Conservation (phyloP, 371 early-diverging fungal genomes). For the Mucor circinelloides region DNA sequence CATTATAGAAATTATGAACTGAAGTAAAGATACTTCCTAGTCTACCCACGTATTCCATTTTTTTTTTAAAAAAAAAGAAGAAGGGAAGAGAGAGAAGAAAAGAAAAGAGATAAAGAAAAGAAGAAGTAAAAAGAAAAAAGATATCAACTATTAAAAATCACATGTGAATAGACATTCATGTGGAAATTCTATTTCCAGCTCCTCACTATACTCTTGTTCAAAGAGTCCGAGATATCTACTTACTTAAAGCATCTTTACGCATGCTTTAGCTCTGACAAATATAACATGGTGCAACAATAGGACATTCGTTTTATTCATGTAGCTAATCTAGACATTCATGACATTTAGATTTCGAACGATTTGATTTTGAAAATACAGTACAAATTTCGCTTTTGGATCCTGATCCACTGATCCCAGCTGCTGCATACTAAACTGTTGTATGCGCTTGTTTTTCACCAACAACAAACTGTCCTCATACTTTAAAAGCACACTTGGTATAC, state of each 20-base stretch:
- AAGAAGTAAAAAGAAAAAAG: not conserved
- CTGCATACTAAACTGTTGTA: not conserved
- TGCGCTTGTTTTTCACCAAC: not conserved
- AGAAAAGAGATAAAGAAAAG: not conserved
- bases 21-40: constrained; percentile 60
- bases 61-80: not conserved
- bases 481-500: constrained; percentile 11
- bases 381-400: not conserved
- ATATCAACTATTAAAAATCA: not conserved
- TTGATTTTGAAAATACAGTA: not conserved
- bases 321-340: not conserved
- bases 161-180: not conserved
- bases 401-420: not conserved
- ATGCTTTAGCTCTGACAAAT: not conserved
- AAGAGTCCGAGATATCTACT: too few relatives aligned
- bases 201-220: not conserved
- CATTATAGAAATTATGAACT: constrained; percentile 92
- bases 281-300: not conserved
- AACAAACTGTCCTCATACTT: not conserved
- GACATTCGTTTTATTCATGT: not conserved
- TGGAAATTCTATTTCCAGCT: not conserved
- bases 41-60: constrained; percentile 44
- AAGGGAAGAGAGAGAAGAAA: not conserved
- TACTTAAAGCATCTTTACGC: not conserved
- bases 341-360: not conserved